A percentile compares a stretch with the other conserved stretches of the same genome.
phyloP scores from a whole-genome alignment of 2,329 filamentous ascomycete genomes.

The Epichloe sibirici region DNA sequence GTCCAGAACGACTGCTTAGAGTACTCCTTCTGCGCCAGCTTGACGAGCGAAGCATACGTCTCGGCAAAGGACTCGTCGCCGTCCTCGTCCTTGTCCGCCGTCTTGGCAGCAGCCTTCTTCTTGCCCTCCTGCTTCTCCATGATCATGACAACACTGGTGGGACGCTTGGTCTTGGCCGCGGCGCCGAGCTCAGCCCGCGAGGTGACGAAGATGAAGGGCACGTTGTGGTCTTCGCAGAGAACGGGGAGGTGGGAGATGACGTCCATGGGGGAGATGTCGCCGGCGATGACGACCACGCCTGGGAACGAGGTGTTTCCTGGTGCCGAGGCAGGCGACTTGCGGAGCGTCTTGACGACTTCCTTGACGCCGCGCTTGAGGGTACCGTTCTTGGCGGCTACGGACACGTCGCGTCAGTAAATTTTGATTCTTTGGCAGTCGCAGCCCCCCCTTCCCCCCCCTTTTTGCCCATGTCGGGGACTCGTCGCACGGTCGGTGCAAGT shows the following conservation, averaged over 20 bases:
- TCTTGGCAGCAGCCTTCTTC: constrained; percentile 31
- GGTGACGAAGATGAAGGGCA: constrained; percentile 90
- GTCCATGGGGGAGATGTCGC: constrained; percentile 96
- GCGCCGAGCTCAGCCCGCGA: constrained; percentile 88
- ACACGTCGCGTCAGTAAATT: neutral
- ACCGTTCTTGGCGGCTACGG: constrained; percentile 80
- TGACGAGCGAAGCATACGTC: constrained; percentile 51
- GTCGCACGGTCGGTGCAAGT: neutral
- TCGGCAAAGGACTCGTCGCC: constrained; percentile 49
- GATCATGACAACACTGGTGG: constrained; percentile 92
- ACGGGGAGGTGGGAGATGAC: constrained; percentile 97
- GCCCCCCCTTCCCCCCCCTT: neutral
- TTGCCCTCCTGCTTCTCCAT: constrained; percentile 42
- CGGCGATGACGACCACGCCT: constrained; percentile 80
- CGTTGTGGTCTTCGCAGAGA: constrained; percentile 94
- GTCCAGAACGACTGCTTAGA: constrained; percentile 42
- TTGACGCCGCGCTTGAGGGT: constrained; percentile 96
- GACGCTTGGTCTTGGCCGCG: constrained; percentile 88
- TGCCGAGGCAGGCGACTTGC: constrained; percentile 70
- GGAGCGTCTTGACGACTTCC: constrained; percentile 95
- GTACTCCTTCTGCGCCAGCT: constrained; percentile 54
- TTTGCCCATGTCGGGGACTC: too few species aligned
- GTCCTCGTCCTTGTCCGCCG: constrained; percentile 31
- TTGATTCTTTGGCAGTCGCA: too few species aligned
- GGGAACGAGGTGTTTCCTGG: constrained; percentile 51